Evolutionary conservation across 1,284 basidiomycete species (phyloP), one percentile per base, ranked within the genome.

Genomic region (Sphagnurus paluster): DNA sequence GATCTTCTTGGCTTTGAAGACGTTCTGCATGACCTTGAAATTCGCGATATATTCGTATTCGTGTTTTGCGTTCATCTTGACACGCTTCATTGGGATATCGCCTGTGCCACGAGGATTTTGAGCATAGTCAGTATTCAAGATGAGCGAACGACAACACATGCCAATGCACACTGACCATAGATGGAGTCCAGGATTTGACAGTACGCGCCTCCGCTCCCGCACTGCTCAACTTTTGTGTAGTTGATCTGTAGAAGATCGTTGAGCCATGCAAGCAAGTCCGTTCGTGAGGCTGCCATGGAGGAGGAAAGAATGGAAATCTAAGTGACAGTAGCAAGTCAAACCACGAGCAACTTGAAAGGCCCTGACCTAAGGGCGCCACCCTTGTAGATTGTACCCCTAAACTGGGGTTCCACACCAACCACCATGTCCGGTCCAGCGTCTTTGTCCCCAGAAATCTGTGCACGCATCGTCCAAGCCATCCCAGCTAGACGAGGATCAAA

Each of bases 21-120:
- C 65, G 64, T 88, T 89, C 66, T 98, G 95, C 60, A 99, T 72
- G 58, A 98, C 80, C 71, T 98, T 98, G 78, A 84, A 98, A 73
- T 99, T 99, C 40, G 85, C 87, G 48, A 98, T 72, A 65, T 85
- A 98, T 70, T 98, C 95, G 71, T 98, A 98, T 67, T 98, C 93
- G 65, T 95, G 93, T 71, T 83, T 92, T 32, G 94, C 91, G 66
- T 86, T 87, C 81, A 95, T 90, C 76, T 96, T 97, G 57, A 97
- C 90, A 48, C 87, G 79, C 17, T 67, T 56, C 90, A 97, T 93
- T 10, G 92, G 91, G 0, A 97, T 57, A 70, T 97, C 91, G 55
- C 87, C 92, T 73, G 17, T 35, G n/a, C 34, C 19, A 9, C 16
- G 32, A 34, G 13, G 14, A 34, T 34, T 7, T 16, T 19, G 20